phyloP scores from a whole-genome alignment of 768 basidiomycete genomes.

The Clavulina sp. region DNA sequence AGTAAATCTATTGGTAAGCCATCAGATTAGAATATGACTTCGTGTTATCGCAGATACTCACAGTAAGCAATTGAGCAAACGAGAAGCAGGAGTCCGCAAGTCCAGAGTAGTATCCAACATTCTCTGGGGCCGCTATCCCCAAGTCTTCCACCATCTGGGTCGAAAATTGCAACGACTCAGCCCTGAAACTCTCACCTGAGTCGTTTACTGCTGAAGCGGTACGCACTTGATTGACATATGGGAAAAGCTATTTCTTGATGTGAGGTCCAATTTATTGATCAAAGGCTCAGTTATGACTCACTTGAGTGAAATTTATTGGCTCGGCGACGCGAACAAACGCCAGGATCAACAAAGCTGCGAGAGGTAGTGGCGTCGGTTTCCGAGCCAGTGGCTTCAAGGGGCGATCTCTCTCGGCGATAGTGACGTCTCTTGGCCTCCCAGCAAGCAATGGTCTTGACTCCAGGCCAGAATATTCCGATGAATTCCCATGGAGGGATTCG shows the following conservation, averaged over 20 bases:
- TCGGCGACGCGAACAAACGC: constrained; percentile 10
- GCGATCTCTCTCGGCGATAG: no score
- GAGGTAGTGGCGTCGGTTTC: constrained; percentile 11
- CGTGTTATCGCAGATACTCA: neutral
- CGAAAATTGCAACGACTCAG: no score
- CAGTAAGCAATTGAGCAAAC: constrained; percentile 5
- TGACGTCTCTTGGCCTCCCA: no score
- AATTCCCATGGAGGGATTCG: no score
- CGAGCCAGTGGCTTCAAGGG: no score
- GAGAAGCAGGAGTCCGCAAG: constrained; percentile 5
- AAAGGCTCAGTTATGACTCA: no score
- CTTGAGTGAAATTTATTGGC: constrained; percentile 7
- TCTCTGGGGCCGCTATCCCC: constrained; percentile 6
- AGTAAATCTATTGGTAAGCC: neutral
- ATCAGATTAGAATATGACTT: neutral
- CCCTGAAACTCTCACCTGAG: no score
- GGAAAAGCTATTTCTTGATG: constrained; percentile 10
- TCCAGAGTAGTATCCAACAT: constrained; percentile 8
- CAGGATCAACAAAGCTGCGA: constrained; percentile 10
- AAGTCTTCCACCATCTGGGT: constrained; percentile 12
- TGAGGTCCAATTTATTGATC: no score
- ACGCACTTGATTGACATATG: constrained; percentile 8
- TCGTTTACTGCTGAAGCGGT: no score
- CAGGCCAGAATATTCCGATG: no score
- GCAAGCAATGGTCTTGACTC: no score